phyloP scores from a whole-genome alignment of 495 filamentous ascomycete genomes.

The Podospora pseudoanserina region DNA sequence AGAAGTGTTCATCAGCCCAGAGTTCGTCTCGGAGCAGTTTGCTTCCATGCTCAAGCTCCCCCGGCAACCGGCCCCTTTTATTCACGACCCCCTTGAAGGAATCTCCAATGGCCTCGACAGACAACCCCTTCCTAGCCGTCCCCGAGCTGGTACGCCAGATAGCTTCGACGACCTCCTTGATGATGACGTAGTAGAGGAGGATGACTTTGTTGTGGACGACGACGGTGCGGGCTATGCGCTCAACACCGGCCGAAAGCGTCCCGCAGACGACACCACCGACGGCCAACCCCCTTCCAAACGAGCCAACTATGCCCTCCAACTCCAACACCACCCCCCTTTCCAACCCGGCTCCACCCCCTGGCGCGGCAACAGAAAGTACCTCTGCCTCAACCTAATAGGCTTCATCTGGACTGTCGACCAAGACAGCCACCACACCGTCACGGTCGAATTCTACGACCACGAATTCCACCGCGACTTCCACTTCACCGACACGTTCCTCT shows the following conservation, averaged over 20 bases:
- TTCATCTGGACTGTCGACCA: conserved; percentile 97
- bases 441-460: conserved; percentile 95
- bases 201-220: conserved; percentile 89
- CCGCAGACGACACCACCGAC: conserved; percentile 45
- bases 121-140: conserved; percentile 44
- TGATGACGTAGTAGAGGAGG: conserved; percentile 59
- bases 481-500: conserved; percentile 91
- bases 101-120: conserved; percentile 64
- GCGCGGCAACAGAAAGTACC: conserved; percentile 88
- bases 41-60: conserved; percentile 54
- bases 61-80: conserved; percentile 75
- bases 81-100: conserved; percentile 73
- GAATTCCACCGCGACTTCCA: conserved; percentile 91
- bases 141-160: conserved; percentile 41
- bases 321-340: conserved; percentile 74
- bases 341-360: conserved; percentile 94
- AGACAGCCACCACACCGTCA: conserved; percentile 90
- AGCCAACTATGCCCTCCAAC: conserved; percentile 50
- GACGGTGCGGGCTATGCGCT: conserved; percentile 88
- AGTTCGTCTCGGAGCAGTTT: conserved; percentile 69
- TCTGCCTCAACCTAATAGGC: conserved; percentile 88
- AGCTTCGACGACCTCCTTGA: conserved; percentile 55
- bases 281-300: conserved; percentile 42
- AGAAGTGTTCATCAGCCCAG: conserved; percentile 81
- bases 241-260: conserved; percentile 66